Evolutionary conservation across 345 rosid species (phyloP).

Genomic region (Salix dunnii): DNA sequence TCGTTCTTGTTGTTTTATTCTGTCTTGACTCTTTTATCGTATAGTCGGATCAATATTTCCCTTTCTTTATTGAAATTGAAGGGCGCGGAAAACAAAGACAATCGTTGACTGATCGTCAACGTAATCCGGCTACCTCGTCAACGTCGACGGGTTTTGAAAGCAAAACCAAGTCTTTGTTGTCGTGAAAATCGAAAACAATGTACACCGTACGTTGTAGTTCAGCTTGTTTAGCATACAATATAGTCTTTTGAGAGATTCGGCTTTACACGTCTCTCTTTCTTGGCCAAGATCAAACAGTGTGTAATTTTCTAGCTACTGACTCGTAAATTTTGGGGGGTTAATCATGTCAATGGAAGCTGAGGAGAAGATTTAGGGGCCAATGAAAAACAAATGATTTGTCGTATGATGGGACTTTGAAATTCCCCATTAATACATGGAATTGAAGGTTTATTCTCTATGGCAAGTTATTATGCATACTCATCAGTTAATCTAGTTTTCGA

Average conservation of each 20-base stretch:
- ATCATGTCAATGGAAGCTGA: not conserved
- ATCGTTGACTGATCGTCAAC: constrained; percentile 41
- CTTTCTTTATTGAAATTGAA: not conserved
- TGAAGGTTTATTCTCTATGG: too few species aligned
- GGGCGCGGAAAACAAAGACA: constrained; percentile 30
- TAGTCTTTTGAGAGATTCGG: not conserved
- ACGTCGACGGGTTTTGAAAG: constrained; percentile 24
- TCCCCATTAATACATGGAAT: not conserved
- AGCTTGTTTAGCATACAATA: not conserved
- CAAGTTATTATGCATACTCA: too few species aligned
- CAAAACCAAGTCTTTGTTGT: not conserved
- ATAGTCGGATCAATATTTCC: not conserved
- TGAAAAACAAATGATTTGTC: not conserved
- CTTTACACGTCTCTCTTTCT: constrained; percentile 5
- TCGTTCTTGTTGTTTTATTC: constrained; percentile 1
- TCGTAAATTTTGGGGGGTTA: not conserved
- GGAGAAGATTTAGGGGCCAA: not conserved
- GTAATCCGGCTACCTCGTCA: constrained; percentile 31
- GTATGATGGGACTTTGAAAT: not conserved
- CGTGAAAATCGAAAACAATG: too few species aligned
- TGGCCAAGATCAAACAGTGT: too few species aligned
- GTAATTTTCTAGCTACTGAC: not conserved
- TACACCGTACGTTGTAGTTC: not conserved
- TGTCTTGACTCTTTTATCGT: constrained; percentile 30
- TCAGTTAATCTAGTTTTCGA: too few species aligned